Evolutionary conservation across 2,329 filamentous ascomycete species (phyloP).

Genomic region (Epichloe sibirici): DNA sequence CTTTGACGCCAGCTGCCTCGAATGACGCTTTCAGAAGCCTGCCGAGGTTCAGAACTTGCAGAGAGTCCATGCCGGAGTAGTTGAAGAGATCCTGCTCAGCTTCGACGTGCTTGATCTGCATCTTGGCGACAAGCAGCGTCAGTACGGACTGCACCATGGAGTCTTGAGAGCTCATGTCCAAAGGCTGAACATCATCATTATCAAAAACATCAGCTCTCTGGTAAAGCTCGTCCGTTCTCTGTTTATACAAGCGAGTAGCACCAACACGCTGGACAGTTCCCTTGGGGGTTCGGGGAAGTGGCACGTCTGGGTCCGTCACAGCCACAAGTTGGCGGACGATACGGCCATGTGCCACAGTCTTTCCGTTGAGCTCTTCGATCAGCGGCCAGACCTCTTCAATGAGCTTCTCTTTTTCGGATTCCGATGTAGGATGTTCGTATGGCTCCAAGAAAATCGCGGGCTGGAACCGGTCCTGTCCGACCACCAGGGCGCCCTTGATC

Average conservation of each 20-base stretch:
- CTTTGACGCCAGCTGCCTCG: conserved; percentile 8
- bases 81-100: conserved; percentile 24
- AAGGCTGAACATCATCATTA: background rate
- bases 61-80: conserved; percentile 25
- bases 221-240: conserved; percentile 32
- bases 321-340: conserved; percentile 28
- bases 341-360: conserved; percentile 32
- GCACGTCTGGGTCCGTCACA: conserved; percentile 26
- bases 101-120: conserved; percentile 9
- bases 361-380: conserved; percentile 29
- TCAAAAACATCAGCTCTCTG: conserved; percentile 10
- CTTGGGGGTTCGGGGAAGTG: conserved; percentile 32
- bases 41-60: conserved; percentile 22
- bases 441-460: conserved; percentile 37
- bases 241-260: conserved; percentile 28
- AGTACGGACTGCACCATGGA: conserved; percentile 14
- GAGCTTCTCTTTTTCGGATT: conserved; percentile 15
- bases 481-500: conserved; percentile 22
- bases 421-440: conserved; percentile 12
- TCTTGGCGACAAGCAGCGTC: conserved; percentile 7
- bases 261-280: conserved; percentile 30
- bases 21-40: conserved; percentile 11
- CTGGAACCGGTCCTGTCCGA: conserved; percentile 34
- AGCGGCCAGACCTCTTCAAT: conserved; percentile 32
- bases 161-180: conserved; percentile 14